Percentiles rank a stretch among this genome's conserved stretches.
Evolutionary conservation across 345 rosid species (phyloP).

Genomic region (Hypericum perforatum): DNA sequence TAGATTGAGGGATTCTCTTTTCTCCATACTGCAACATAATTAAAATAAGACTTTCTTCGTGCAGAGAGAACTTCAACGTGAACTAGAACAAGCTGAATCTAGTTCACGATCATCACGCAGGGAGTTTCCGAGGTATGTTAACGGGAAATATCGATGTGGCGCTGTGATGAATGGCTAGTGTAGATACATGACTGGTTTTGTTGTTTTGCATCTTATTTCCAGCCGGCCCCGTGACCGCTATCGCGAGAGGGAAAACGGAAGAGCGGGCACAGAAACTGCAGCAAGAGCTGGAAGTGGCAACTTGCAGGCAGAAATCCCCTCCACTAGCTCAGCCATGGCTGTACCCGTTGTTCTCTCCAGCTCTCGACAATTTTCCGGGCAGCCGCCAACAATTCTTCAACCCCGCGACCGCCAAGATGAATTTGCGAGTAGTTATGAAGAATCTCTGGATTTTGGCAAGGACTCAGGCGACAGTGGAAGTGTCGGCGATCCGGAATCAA

Average conservation of each 20-base stretch:
- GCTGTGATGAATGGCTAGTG: background rate
- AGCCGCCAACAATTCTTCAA: constrained; percentile 65
- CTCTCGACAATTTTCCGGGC: constrained; percentile 50
- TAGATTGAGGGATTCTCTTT: too few relatives aligned
- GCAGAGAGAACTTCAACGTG: constrained; percentile 84
- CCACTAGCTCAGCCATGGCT: constrained; percentile 27
- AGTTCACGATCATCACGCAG: constrained; percentile 59
- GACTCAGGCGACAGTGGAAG: constrained; percentile 71
- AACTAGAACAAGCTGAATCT: constrained; percentile 74
- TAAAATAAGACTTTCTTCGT: constrained; percentile 7
- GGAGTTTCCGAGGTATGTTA: constrained; percentile 47
- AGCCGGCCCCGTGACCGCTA: constrained; percentile 59
- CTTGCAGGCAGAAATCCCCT: constrained; percentile 34
- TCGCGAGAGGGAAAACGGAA: constrained; percentile 71
- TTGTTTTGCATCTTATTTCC: constrained; percentile 13
- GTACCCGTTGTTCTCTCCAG: constrained; percentile 47
- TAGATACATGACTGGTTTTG: background rate
- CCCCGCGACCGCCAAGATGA: constrained; percentile 69
- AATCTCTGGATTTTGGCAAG: constrained; percentile 63
- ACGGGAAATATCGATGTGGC: background rate
- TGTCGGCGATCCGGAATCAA: constrained; percentile 55
- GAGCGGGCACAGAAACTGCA: constrained; percentile 42
- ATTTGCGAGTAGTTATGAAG: constrained; percentile 53
- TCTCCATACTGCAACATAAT: too few relatives aligned
- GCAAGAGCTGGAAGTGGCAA: constrained; percentile 30